A percentile compares a stretch with the other conserved stretches of the same genome.
Conservation (phyloP, 345 rosid species). For the Citrus medica region DNA sequence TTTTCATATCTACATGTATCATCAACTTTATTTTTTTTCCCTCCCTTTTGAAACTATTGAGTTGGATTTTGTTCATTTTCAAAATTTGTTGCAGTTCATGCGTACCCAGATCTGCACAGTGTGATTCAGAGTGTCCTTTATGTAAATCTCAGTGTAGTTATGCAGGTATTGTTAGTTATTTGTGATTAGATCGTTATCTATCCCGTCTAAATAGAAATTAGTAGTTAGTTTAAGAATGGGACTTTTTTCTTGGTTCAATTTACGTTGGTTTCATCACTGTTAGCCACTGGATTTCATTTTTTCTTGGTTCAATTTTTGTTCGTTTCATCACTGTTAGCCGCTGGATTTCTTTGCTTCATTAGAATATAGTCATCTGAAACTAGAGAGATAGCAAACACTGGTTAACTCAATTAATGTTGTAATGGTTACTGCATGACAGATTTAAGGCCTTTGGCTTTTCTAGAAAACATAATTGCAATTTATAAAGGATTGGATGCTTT, state of each 20-base stretch:
- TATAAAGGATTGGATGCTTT: constrained; percentile 60
- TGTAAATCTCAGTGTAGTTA: constrained; percentile 42
- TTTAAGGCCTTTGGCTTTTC: constrained; percentile 43
- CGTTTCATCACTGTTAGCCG: neutral
- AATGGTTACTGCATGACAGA: constrained; percentile 31
- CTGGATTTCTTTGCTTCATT: neutral
- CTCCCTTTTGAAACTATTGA: neutral
- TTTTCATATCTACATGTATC: neutral
- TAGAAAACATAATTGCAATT: constrained; percentile 60
- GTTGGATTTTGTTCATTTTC: neutral
- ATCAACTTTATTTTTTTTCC: neutral
- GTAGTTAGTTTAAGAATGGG: neutral
- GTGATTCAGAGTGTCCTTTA: constrained; percentile 43
- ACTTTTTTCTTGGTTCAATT: neutral
- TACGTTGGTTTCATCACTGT: neutral
- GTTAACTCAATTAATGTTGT: neutral
- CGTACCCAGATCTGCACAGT: constrained; percentile 27
- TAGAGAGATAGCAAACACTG: too few species aligned
- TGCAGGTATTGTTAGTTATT: constrained; percentile 28
- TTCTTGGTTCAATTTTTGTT: neutral
- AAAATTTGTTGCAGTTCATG: constrained; percentile 49
- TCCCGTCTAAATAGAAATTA: neutral
- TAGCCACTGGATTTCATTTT: neutral
- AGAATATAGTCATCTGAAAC: neutral
- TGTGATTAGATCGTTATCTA: neutral